Base-by-base conservation (phyloP, 1,284 basidiomycete genomes). In the Puccinia novopanici region DNA sequence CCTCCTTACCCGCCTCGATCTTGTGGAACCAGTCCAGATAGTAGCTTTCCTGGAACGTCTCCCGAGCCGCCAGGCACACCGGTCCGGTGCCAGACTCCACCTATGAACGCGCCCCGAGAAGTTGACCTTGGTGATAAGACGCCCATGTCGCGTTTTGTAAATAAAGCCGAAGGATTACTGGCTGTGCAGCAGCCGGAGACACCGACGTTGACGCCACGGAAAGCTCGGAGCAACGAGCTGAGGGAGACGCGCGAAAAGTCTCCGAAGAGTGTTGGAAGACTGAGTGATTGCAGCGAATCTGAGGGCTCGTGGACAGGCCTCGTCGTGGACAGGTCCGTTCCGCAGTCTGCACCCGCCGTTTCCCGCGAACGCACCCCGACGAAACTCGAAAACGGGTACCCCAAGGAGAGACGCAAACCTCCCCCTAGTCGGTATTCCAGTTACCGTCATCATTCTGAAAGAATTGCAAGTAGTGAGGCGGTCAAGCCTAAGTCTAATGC, bases 251-350 rank as follows among this genome's bases (percentile, higher is more conserved):
- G 3, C 5, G 48, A 48, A 6, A 22, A 24, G 12, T 0, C 48
- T 37, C 19, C 12, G 37, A 34, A 9, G 27, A 30, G 12, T 13
- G 30, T 13, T 15, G 61, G 61, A 8, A 37, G 73, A 40, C 27
- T 61, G 37, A 75, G 73, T 30, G 73, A 75, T 40, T 61, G 73
- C 55, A 75, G 73, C 24, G 73, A 75, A 40, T 59, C 40, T 8
- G 73, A 75, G 4, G 57, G 54, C 19, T 45, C 73, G 0, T 75
- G 73, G 73, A 37, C 19, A 13, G 73, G 54, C n/a, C 5, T 37
- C 24, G 34, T 42, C 4, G n/a, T 59, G n/a, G 54, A 48, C 13
- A n/a, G 42, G 27, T 19, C 9, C 48, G 37, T 37, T 6, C 48
- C 52, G 3, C 50, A 72, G 10, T 72, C 70, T 6, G 34, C 70